Evolutionary conservation across 2,329 filamentous ascomycete species (phyloP), one percentile per base, ranked within the genome.

Genomic region (Epichloe hybrida): DNA sequence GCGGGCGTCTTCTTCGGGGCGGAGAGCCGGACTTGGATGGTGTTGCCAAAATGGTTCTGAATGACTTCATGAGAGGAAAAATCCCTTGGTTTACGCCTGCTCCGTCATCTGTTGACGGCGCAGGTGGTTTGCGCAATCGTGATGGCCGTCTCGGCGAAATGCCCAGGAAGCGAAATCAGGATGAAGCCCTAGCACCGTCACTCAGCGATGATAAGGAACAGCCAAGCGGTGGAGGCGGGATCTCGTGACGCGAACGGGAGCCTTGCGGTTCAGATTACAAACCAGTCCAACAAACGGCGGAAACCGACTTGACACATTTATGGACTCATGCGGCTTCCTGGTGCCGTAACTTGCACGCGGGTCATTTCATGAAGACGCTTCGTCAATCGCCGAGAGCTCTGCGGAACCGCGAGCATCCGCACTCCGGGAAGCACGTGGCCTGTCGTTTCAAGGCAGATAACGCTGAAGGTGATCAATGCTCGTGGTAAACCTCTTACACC

Each of bases 21-120:
- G 93, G 91, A n/a, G 93, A 97, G 65, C 86, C 91, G 4, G 93
- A 98, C 66, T 71, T 96, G 50, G 91, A 97, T 60, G 89, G 90
- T 60, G 89, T 95, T 46, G 93, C 93, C 1, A 95, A 95, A 69
- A 95, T 95, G 81, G 86, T 98, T 1, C 72, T 98, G 53, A 97
- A 95, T 61, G 93, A 98, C 63, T 98, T 97, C 65, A 80, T 97
- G 62, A 75, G 93, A 56, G 93, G 93, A 51, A 96, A 91, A 69
- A 87, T 97, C 27, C 93, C 93, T 1, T 98, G 94, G 93, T 98
- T 89, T 63, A 93, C 87, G 0, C 82, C 88, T 8, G 83, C 89
- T 9, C 88, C 90, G 2, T 72, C 70, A 13, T 69, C 71, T 3
- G 76, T 78, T 9, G 72, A 72, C 6, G 72, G 69, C 13, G 69